Percentiles rank a stretch among this genome's conserved stretches.
Conservation (phyloP, 2,329 filamentous ascomycete genomes). For the Diaporthe sp. region DNA sequence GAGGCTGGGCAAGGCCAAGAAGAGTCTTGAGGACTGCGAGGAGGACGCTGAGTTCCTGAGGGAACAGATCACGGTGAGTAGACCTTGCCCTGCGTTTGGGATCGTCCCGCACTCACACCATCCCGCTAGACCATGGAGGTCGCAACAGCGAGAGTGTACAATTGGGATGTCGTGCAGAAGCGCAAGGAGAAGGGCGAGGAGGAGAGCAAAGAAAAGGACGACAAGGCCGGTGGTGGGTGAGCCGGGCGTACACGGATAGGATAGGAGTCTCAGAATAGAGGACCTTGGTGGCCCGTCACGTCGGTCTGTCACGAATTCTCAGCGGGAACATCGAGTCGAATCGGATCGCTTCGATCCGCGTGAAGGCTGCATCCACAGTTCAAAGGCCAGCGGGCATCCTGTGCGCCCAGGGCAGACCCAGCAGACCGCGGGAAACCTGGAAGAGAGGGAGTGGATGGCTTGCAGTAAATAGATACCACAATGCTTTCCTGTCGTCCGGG, state of each 20-base stretch:
- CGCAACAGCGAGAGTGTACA: constrained; percentile 96
- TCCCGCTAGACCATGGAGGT: constrained; percentile 86
- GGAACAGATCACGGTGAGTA: constrained; percentile 91
- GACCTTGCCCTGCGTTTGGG: not conserved
- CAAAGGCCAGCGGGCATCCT: not conserved
- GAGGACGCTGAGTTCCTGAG: constrained; percentile 96
- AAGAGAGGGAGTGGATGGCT: not conserved
- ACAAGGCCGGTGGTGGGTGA: constrained; percentile 42
- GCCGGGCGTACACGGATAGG: not conserved
- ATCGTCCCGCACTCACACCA: constrained; percentile 19
- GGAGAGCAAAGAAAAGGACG: constrained; percentile 54
- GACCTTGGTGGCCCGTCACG: constrained; percentile 12
- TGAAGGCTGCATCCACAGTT: not conserved
- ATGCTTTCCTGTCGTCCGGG: not conserved
- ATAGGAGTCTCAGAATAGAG: not conserved
- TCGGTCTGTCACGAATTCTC: not conserved
- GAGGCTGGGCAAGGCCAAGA: constrained; percentile 83
- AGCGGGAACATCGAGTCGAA: not conserved
- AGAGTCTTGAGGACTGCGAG: constrained; percentile 86
- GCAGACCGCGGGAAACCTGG: no score
- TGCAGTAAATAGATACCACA: constrained; percentile 6
- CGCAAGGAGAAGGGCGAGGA: constrained; percentile 85
- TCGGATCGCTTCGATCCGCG: not conserved
- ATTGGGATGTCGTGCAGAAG: constrained; percentile 98
- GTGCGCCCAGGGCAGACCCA: not conserved